phyloP scores from a whole-genome alignment of 495 filamentous ascomycete species.

The Symbiotaphrina buchneri region DNA sequence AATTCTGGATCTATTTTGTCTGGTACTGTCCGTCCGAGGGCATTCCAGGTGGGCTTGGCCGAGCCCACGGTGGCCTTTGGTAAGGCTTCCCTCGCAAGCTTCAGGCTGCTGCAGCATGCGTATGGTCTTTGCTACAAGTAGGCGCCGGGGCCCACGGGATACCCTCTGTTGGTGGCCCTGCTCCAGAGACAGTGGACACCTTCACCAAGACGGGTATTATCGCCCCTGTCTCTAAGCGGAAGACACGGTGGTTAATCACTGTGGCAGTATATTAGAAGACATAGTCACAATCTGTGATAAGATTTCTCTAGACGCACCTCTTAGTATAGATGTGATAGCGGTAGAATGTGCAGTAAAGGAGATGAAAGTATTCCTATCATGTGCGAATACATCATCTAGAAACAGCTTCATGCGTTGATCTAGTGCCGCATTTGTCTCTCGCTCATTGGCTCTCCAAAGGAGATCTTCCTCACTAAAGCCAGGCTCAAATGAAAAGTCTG shows the following conservation, averaged over 20 bases:
- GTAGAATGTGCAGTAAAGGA: slow-evolving; percentile 48
- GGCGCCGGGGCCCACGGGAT: no score
- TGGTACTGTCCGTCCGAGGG: no score
- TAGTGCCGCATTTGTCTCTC: slow-evolving; percentile 30
- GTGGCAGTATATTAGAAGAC: slow-evolving; percentile 1
- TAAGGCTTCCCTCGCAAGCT: no score
- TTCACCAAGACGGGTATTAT: slow-evolving; percentile 48
- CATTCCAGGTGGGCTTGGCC: no score
- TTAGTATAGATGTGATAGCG: slow-evolving; percentile 32
- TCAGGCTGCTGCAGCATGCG: no score
- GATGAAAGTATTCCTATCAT: slow-evolving; percentile 34
- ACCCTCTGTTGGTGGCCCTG: no score
- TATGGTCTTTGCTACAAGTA: no score
- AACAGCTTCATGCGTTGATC: slow-evolving; percentile 26
- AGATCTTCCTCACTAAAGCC: slow-evolving; percentile 39
- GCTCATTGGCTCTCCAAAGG: slow-evolving; percentile 31
- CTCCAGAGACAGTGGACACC: slow-evolving; percentile 17
- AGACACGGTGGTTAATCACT: slow-evolving; percentile 34
- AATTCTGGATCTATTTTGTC: no score
- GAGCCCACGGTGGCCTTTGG: no score
- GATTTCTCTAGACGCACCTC: slow-evolving; percentile 12
- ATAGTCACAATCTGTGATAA: neutral
- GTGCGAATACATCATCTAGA: slow-evolving; percentile 38
- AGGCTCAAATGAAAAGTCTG: slow-evolving; percentile 33
- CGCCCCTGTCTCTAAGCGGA: slow-evolving; percentile 39